A percentile compares a stretch with the other conserved stretches of the same genome.
Conservation (phyloP, 352 stramenopile species). For the Phytophthora capsici region DNA sequence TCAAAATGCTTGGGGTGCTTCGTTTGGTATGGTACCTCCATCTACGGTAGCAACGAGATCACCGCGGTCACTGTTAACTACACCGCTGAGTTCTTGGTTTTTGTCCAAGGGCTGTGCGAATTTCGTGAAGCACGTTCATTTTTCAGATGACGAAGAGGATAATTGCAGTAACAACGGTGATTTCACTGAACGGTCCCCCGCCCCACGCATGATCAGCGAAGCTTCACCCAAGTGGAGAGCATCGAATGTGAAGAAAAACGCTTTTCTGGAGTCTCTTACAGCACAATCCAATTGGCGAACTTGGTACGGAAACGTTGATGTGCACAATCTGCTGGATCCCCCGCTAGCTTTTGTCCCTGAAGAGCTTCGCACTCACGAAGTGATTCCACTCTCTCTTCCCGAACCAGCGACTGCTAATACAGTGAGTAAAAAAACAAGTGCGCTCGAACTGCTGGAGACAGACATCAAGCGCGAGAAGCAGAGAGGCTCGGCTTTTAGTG, state of each 20-base stretch:
- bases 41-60: background rate
- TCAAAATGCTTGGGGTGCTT: conserved; percentile 52
- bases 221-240: conserved; percentile 22
- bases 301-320: conserved; percentile 61
- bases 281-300: conserved; percentile 58
- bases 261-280: conserved; percentile 58
- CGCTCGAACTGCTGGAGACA: conserved; percentile 45
- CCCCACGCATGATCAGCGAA: conserved; percentile 9
- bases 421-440: conserved; percentile 15
- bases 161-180: conserved; percentile 4
- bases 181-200: background rate
- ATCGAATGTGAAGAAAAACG: conserved; percentile 33
- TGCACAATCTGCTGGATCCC: conserved; percentile 58
- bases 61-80: conserved; percentile 29
- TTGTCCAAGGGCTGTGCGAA: conserved; percentile 67
- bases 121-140: conserved; percentile 64
- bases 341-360: conserved; percentile 42
- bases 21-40: conserved; percentile 45
- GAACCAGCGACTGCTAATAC: background rate
- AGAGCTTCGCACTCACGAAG: conserved; percentile 26
- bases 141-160: conserved; percentile 31
- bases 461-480: conserved; percentile 65
- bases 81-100: conserved; percentile 72
- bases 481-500: conserved; percentile 48
- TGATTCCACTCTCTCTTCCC: conserved; percentile 16